Conservation (phyloP, 352 stramenopile species). For the Phytophthora cactorum region DNA sequence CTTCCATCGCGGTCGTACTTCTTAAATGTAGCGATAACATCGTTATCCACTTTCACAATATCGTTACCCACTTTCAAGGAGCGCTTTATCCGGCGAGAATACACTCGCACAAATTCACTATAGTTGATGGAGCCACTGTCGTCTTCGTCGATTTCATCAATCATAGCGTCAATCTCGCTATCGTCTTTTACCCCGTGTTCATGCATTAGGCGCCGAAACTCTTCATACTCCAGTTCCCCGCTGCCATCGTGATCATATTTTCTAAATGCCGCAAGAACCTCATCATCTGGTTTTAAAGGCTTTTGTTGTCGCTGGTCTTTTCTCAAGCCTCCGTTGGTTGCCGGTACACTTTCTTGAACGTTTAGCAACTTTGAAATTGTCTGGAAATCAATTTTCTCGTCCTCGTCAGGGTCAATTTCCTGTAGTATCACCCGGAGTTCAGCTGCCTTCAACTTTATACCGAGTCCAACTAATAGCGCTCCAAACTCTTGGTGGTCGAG, state of each 20-base stretch:
- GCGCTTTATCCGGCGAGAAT: constrained; percentile 22
- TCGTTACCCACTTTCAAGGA: constrained; percentile 34
- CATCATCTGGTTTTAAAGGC: constrained; percentile 3
- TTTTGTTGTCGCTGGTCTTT: constrained; percentile 10
- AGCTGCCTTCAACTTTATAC: constrained; percentile 55
- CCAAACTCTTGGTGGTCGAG: constrained; percentile 72
- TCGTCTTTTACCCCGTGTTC: constrained; percentile 54
- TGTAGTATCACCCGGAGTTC: constrained; percentile 49
- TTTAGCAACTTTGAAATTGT: constrained; percentile 44
- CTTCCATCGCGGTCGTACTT: constrained; percentile 52
- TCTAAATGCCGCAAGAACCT: constrained; percentile 35
- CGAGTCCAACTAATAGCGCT: constrained; percentile 57
- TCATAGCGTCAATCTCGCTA: constrained; percentile 49
- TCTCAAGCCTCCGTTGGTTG: constrained; percentile 5
- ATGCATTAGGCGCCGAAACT: constrained; percentile 61
- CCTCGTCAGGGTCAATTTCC: constrained; percentile 50
- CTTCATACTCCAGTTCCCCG: constrained; percentile 54
- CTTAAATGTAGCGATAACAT: constrained; percentile 37
- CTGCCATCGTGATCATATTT: constrained; percentile 52
- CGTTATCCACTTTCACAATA: constrained; percentile 36
- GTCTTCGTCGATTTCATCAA: constrained; percentile 52
- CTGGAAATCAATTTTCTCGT: constrained; percentile 53
- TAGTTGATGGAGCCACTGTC: constrained; percentile 47
- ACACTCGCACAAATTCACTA: constrained; percentile 49
- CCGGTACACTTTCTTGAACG: constrained; percentile 1